These are phyloP conservation scores for Stagonosporopsis tanaceti DNA, from an alignment of 2,329 filamentous ascomycete species.

Conservation along the genomic window DNA sequence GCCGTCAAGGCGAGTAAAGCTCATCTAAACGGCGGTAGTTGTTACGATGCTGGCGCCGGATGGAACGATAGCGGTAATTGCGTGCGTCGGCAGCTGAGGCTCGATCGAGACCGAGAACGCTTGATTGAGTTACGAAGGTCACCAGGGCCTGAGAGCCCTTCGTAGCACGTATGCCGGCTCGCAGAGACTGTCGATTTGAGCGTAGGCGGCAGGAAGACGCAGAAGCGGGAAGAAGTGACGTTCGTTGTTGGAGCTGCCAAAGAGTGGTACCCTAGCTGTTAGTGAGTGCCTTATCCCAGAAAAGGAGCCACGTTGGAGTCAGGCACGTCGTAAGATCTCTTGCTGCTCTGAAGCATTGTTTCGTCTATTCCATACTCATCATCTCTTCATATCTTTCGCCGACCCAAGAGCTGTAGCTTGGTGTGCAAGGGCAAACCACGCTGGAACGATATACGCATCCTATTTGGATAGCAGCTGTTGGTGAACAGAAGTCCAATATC, in stretches of 20 bases:
- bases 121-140: neutral
- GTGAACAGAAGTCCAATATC: neutral
- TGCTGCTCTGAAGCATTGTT: neutral
- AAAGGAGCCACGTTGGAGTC: slow-evolving; percentile 20
- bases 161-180: no score
- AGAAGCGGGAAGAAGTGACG: slow-evolving; percentile 15
- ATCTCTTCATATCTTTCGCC: neutral
- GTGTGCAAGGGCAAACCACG: neutral
- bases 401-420: neutral
- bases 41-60: neutral
- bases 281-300: slow-evolving; percentile 29
- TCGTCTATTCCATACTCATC: neutral
- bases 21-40: neutral
- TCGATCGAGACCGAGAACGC: no score
- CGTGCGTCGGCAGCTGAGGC: neutral
- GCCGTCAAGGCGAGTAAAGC: neutral
- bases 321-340: slow-evolving; percentile 10
- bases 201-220: neutral
- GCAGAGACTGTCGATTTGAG: no score
- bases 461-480: neutral
- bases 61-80: neutral
- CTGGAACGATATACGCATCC: neutral
- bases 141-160: neutral
- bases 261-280: slow-evolving; percentile 35
- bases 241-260: slow-evolving; percentile 13